A percentile compares a stretch with the other conserved stretches of the same genome.
Conservation (phyloP, 495 filamentous ascomycete genomes). For the Penicillium crystallinum region DNA sequence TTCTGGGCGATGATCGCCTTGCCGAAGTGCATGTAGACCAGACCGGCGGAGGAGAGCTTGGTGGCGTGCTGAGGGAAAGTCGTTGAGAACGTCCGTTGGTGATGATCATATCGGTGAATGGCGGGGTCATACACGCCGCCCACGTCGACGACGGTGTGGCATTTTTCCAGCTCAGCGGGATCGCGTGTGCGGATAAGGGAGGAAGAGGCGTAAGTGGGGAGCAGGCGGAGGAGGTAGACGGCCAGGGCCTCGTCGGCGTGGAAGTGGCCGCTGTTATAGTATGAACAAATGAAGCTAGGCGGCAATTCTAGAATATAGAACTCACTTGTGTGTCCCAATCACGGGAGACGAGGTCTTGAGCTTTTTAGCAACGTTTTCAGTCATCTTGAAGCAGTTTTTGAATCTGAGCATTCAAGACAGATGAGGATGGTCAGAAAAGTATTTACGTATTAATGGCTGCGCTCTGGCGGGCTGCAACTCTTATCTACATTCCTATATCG, state of each 20-base stretch:
- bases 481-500: slow-evolving; percentile 3
- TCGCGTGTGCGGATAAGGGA: slow-evolving; percentile 84
- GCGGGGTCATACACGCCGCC: slow-evolving; percentile 80
- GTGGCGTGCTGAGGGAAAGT: slow-evolving; percentile 72
- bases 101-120: slow-evolving; percentile 84
- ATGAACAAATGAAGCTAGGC: not conserved
- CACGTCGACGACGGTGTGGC: slow-evolving; percentile 94
- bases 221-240: slow-evolving; percentile 86
- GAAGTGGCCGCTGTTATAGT: slow-evolving; percentile 70
- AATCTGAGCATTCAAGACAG: slow-evolving; percentile 26
- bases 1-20: slow-evolving; percentile 69
- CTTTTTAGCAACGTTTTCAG: slow-evolving; percentile 63
- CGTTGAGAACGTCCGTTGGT: slow-evolving; percentile 85
- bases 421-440: not conserved
- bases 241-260: slow-evolving; percentile 99
- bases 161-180: slow-evolving; percentile 66
- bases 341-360: slow-evolving; percentile 58
- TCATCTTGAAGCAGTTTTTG: slow-evolving; percentile 49
- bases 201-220: slow-evolving; percentile 72
- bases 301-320: not conserved
- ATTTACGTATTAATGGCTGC: slow-evolving; percentile 14
- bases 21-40: slow-evolving; percentile 96
- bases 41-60: slow-evolving; percentile 86
- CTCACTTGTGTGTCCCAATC: slow-evolving; percentile 84
- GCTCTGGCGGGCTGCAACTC: slow-evolving; percentile 12